Conservation (phyloP, 352 stramenopile species). For the Phytophthora litchii region DNA sequence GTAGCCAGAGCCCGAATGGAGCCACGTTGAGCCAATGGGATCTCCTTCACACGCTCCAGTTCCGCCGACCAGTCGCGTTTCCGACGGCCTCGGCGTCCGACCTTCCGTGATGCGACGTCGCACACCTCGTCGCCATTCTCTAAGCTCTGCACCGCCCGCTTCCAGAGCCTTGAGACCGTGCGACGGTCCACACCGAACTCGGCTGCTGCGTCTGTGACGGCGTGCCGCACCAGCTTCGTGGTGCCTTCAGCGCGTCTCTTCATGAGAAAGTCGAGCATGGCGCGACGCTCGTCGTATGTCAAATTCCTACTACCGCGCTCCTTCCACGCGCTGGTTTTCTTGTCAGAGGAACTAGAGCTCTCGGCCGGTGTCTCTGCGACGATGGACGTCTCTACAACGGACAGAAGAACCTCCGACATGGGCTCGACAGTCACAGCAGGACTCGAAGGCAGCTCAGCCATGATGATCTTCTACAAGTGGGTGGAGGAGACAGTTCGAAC, state of each 20-base stretch:
- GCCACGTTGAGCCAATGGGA: slow-evolving; percentile 42
- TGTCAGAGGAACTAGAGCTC: slow-evolving; percentile 13
- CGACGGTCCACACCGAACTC: slow-evolving; percentile 46
- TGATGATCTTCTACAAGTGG: slow-evolving; percentile 17
- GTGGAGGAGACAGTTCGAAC: slow-evolving; percentile 37
- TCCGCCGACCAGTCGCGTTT: slow-evolving; percentile 53
- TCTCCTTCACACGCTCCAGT: slow-evolving; percentile 48
- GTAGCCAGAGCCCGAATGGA: slow-evolving; percentile 48
- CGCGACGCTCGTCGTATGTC: slow-evolving; percentile 46
- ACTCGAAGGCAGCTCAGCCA: slow-evolving; percentile 14
- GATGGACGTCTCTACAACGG: slow-evolving; percentile 7
- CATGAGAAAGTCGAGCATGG: slow-evolving; percentile 54
- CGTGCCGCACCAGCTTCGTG: slow-evolving; percentile 45
- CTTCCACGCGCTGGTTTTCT: slow-evolving; percentile 32
- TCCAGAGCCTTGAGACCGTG: slow-evolving; percentile 52
- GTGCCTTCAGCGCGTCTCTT: slow-evolving; percentile 37
- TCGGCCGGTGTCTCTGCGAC: background rate
- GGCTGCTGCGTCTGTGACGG: slow-evolving; percentile 45
- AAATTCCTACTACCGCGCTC: slow-evolving; percentile 51
- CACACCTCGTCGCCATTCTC: slow-evolving; percentile 46
- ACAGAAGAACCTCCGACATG: slow-evolving; percentile 3
- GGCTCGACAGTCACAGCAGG: slow-evolving; percentile 1
- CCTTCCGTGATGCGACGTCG: slow-evolving; percentile 49
- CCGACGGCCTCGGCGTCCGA: slow-evolving; percentile 41
- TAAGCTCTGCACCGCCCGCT: slow-evolving; percentile 44